Conservation (phyloP, 306 rosid genomes). For the Mimosa pudica region DNA sequence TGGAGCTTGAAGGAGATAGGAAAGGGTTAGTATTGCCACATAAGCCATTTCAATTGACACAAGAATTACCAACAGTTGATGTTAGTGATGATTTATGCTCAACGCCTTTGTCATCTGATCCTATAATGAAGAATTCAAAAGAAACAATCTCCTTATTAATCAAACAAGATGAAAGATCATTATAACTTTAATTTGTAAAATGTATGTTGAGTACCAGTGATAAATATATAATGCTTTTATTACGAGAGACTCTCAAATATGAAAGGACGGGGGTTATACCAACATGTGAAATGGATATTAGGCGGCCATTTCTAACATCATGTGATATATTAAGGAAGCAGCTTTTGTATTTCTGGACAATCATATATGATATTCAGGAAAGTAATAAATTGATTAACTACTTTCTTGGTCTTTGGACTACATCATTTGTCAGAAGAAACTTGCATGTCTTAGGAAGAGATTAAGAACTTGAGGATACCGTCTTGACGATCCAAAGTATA, state of each 20-base stretch:
- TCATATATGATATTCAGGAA: too few relatives aligned
- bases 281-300: neutral
- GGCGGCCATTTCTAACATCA: neutral
- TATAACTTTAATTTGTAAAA: neutral
- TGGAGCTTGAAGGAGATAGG: neutral
- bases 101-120: neutral
- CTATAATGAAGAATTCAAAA: neutral
- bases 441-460: too few relatives aligned
- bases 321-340: neutral
- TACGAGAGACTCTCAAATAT: neutral
- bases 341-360: neutral
- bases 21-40: neutral
- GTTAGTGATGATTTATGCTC: neutral
- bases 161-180: neutral
- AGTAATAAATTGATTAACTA: too few relatives aligned
- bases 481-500: too few relatives aligned
- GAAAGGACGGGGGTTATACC: neutral
- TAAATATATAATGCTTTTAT: neutral
- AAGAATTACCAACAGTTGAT: neutral
- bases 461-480: too few relatives aligned
- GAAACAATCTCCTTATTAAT: neutral
- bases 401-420: too few relatives aligned
- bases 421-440: too few relatives aligned
- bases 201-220: neutral
- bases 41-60: neutral